phyloP scores from a whole-genome alignment of 805 yeast species.

The Ogataea kodamae region DNA sequence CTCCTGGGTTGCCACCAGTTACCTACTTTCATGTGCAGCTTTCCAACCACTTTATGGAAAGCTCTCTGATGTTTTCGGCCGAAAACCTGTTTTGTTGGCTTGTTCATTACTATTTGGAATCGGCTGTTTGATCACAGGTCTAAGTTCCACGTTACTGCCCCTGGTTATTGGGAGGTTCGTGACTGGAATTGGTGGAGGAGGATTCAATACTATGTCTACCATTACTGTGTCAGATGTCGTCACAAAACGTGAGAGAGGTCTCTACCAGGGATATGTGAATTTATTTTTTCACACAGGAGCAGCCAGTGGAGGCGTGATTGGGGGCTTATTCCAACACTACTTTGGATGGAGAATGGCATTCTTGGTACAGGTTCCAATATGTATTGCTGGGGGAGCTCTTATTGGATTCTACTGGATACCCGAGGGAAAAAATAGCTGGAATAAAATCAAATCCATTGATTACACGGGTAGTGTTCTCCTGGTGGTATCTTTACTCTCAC shows the following conservation, averaged over 20 bases:
- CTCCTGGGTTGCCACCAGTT: slow-evolving; percentile 37
- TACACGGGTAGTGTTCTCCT: too few species aligned
- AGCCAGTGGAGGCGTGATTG: slow-evolving; percentile 59
- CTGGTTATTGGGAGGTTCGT: slow-evolving; percentile 55
- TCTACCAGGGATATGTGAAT: slow-evolving; percentile 77
- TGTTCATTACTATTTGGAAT: slow-evolving; percentile 29
- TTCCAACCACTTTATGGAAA: slow-evolving; percentile 50
- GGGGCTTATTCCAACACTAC: slow-evolving; percentile 47
- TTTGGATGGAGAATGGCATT: slow-evolving; percentile 64
- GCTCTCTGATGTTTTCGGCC: slow-evolving; percentile 47
- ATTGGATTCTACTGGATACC: too few species aligned
- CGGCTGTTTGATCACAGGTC: slow-evolving; percentile 38
- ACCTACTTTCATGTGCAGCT: slow-evolving; percentile 35
- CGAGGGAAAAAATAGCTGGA: too few species aligned
- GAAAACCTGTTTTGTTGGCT: slow-evolving; percentile 34
- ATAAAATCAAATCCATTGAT: too few species aligned
- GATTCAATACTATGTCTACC: slow-evolving; percentile 66
- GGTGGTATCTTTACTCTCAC: too few species aligned
- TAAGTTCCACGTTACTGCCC: slow-evolving; percentile 37
- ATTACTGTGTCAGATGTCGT: slow-evolving; percentile 70
- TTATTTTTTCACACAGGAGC: slow-evolving; percentile 71
- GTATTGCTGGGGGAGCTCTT: too few species aligned
- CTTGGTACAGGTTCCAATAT: slow-evolving; percentile 44
- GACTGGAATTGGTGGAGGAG: slow-evolving; percentile 89
- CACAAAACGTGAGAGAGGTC: slow-evolving; percentile 67